Percentiles rank a stretch among this genome's conserved stretches.
Conservation (phyloP, 257 asterid species). For the Nicotiana sylvestris region DNA sequence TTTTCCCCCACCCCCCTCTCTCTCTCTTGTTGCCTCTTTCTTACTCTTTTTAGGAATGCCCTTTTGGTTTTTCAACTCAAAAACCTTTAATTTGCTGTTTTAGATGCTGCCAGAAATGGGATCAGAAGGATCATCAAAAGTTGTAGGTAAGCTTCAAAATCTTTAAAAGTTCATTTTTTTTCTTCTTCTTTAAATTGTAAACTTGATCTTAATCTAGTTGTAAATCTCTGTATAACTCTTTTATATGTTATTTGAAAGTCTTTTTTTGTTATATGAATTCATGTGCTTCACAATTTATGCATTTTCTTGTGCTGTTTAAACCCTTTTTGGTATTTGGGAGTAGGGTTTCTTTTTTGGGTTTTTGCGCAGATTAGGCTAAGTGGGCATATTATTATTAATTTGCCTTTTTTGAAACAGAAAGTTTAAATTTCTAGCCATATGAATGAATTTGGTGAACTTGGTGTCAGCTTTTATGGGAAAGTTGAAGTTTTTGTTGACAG, state of each 20-base stretch:
- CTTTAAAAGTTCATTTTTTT: not conserved
- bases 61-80: not conserved
- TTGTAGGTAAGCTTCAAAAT: constrained; percentile 54
- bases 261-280: not conserved
- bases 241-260: not conserved
- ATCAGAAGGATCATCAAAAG: constrained; percentile 58
- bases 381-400: not conserved
- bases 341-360: not conserved
- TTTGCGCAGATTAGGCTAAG: not conserved
- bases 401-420: not conserved
- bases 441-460: constrained; percentile 4
- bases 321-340: not conserved
- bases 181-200: not conserved
- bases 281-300: not conserved
- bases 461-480: not conserved
- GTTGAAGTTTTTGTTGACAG: constrained; percentile 2
- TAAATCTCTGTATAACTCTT: not conserved
- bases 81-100: not conserved
- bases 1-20: not conserved
- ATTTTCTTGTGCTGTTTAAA: not conserved
- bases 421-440: not conserved
- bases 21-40: not conserved
- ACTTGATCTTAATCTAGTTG: not conserved
- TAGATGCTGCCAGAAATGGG: constrained; percentile 44
- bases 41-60: not conserved